A percentile compares a stretch with the other conserved stretches of the same genome.
Evolutionary conservation across 768 basidiomycete genomes (phyloP).

Genomic region (Leccinum variicolor): DNA sequence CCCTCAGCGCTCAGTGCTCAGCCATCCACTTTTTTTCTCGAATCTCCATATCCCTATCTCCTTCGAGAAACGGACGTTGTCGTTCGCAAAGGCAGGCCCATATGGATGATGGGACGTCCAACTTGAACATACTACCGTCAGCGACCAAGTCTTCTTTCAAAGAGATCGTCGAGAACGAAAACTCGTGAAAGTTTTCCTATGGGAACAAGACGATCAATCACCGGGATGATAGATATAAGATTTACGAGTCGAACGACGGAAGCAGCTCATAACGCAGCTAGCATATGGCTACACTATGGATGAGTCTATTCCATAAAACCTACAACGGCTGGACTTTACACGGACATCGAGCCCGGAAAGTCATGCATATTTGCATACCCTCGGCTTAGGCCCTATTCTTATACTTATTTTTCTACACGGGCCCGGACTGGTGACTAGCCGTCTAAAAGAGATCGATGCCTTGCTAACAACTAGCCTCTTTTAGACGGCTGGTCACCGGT

Average conservation of each 20-base stretch:
- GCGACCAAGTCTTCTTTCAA: neutral
- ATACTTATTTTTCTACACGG: neutral
- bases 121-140: neutral
- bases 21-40: slow-evolving; percentile 87
- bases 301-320: neutral
- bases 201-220: neutral
- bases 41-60: slow-evolving; percentile 76
- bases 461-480: no score
- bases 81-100: slow-evolving; percentile 63
- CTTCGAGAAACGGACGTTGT: slow-evolving; percentile 81
- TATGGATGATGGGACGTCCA: slow-evolving; percentile 28
- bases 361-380: neutral
- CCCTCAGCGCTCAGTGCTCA: no score
- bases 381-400: neutral
- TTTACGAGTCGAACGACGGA: neutral
- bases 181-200: no score
- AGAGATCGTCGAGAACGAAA: neutral
- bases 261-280: neutral
- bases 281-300: slow-evolving; percentile 5
- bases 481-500: no score
- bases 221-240: neutral
- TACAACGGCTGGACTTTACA: slow-evolving; percentile 1
- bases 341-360: slow-evolving; percentile 2
- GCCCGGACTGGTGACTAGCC: neutral
- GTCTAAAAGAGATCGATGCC: no score